Percentiles rank a stretch among this genome's conserved stretches.
Conservation (phyloP, 129 eudicot genomes). For the Arctium minus region DNA sequence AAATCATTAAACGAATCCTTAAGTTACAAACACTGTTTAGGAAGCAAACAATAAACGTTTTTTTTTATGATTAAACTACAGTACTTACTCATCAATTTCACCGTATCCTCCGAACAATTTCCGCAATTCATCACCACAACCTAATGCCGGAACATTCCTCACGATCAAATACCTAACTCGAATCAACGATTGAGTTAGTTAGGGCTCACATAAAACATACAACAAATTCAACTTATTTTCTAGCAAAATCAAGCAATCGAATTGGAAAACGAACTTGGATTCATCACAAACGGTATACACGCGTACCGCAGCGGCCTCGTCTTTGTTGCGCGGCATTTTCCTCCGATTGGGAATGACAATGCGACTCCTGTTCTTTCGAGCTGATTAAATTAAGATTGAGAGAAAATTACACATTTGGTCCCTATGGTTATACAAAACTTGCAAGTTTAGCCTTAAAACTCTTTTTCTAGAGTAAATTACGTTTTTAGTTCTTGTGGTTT, state of each 20-base stretch:
- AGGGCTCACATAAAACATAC: not conserved
- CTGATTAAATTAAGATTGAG: not conserved
- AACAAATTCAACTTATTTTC: not conserved
- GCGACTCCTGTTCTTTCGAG: not conserved
- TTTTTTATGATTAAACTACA: not conserved
- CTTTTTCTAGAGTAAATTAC: too few species aligned
- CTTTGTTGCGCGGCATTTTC: constrained; percentile 62
- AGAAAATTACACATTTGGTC: not conserved
- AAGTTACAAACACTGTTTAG: not conserved
- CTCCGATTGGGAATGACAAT: not conserved
- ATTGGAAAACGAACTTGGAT: constrained; percentile 57
- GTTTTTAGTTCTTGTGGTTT: too few species aligned
- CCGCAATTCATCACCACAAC: constrained; percentile 82
- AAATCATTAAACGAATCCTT: not conserved
- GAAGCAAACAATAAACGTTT: not conserved
- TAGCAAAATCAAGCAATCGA: not conserved
- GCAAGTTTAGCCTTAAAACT: not conserved
- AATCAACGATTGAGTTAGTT: constrained; percentile 1
- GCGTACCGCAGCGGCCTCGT: constrained; percentile 74
- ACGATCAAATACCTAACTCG: constrained; percentile 64
- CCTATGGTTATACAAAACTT: not conserved
- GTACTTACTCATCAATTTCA: constrained; percentile 67
- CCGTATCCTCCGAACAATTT: constrained; percentile 70
- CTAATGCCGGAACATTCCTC: constrained; percentile 86
- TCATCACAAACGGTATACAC: constrained; percentile 92